Base-by-base conservation (phyloP, 176 grass and related monocot species). In the Aegilops umbellulata region DNA sequence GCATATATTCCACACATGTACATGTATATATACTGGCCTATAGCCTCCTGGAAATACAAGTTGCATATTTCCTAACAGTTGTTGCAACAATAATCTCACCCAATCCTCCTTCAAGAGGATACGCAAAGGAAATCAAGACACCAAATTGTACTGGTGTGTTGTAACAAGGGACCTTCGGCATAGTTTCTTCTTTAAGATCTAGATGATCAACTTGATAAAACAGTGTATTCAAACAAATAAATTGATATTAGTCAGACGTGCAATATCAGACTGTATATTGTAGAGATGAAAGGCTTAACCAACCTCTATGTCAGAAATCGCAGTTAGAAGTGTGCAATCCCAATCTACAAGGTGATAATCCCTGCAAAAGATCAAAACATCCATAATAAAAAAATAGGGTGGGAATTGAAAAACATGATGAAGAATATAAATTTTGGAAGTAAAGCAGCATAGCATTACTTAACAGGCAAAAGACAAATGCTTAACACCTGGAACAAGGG, bases 241-340 rank as follows among this genome's bases (percentile, higher is more conserved):
- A 65, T 69, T 42, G 24, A 42, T 72, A 2, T 47, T 62, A 62
- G 51, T 82, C 10, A 31, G 61, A 69, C 2, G 8, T 34, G 80
- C 19, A 35, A 2, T 11, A 62, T 53, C 20, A 69, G 35, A 65
- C 31, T 6, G 46, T 36, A 5, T 10, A 66, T 80, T 46, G 65
- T 23, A 84, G 20, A 85, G 1, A 86, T 67, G 55, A 19, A 89
- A 81, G 90, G 7, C 23, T 17, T 74, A 42, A 20, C 17, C 15
- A 51, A 98, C 95, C 93, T 95, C 85, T 78, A 98, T 89, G 87
- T 93, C 93, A 51, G 95, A 97, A 80, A 97, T 93, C 85, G 95
- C 95, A 44, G 93, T 97, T 77, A 83, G 85, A 71, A 97, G 76
- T 27, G 87, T 95, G 89, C 93, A 97, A 89, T 97, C 95, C 95